Conservation (phyloP, 2,329 filamentous ascomycete species). For the Didymosphaeria variabile region DNA sequence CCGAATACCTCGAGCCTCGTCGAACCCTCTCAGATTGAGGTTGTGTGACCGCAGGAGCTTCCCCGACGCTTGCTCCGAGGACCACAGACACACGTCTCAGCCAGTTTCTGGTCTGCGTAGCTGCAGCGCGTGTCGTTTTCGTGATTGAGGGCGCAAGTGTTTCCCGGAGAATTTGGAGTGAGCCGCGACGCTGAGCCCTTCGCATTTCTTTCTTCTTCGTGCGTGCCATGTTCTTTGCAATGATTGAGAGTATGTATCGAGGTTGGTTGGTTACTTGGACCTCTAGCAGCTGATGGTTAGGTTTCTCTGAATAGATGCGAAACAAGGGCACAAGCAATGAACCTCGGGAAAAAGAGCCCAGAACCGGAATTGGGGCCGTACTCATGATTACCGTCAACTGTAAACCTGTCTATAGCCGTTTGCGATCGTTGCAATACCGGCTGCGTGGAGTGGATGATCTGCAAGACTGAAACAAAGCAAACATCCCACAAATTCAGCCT, state of each 20-base stretch:
- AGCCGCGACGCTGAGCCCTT: slow-evolving; percentile 2
- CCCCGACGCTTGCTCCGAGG: slow-evolving; percentile 1
- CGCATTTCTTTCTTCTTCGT: not conserved
- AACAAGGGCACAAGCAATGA: too few relatives aligned
- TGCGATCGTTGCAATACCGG: not conserved
- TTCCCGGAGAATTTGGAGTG: slow-evolving; percentile 5
- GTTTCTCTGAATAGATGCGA: too few relatives aligned
- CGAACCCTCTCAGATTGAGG: slow-evolving; percentile 4
- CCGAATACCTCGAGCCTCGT: slow-evolving; percentile 13
- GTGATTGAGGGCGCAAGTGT: slow-evolving; percentile 5
- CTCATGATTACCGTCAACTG: too few relatives aligned
- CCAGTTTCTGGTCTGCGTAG: slow-evolving; percentile 9
- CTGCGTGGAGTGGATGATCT: not conserved
- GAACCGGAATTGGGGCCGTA: too few relatives aligned
- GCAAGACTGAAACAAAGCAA: not conserved
- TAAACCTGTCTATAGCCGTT: not conserved
- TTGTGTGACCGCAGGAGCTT: slow-evolving; percentile 7
- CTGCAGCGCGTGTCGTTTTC: slow-evolving; percentile 11
- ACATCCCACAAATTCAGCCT: not conserved
- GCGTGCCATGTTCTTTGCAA: not conserved
- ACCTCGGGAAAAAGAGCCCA: too few relatives aligned
- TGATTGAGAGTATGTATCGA: not conserved
- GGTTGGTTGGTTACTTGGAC: too few relatives aligned
- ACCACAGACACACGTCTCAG: not conserved
- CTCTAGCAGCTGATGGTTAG: too few relatives aligned